Percentiles rank a stretch among this genome's conserved stretches.
phyloP scores from a whole-genome alignment of 768 basidiomycete genomes.

The Boletus rex-veris region DNA sequence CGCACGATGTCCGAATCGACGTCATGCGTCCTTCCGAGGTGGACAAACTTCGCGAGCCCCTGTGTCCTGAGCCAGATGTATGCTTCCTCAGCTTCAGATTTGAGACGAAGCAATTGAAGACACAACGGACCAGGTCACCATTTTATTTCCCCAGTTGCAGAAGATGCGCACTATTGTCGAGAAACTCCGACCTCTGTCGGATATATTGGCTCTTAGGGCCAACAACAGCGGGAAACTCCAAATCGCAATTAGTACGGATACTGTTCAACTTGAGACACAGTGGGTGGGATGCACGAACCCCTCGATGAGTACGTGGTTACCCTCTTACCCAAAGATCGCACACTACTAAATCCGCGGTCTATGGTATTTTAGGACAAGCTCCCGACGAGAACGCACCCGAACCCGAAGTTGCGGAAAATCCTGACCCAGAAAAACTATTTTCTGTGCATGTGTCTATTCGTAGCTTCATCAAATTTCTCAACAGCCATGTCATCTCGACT shows the following conservation, averaged over 20 bases:
- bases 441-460: slow-evolving; percentile 66
- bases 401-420: slow-evolving; percentile 35
- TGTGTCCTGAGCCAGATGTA: slow-evolving; percentile 86
- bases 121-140: slow-evolving; percentile 55
- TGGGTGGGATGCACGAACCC: slow-evolving; percentile 77
- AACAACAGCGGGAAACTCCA: slow-evolving; percentile 58
- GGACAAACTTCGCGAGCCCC: slow-evolving; percentile 67
- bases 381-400: slow-evolving; percentile 33
- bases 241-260: slow-evolving; percentile 60
- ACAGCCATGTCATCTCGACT: slow-evolving; percentile 73
- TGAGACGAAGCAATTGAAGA: slow-evolving; percentile 2
- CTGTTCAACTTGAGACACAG: slow-evolving; percentile 72
- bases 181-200: slow-evolving; percentile 64
- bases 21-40: slow-evolving; percentile 76
- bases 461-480: slow-evolving; percentile 79
- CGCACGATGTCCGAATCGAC: slow-evolving; percentile 80
- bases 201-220: slow-evolving; percentile 64
- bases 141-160: slow-evolving; percentile 69
- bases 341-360: neutral
- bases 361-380: slow-evolving; percentile 17
- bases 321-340: neutral
- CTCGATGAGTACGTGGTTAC: slow-evolving; percentile 38
- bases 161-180: slow-evolving; percentile 80
- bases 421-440: slow-evolving; percentile 57
- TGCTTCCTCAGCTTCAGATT: slow-evolving; percentile 23